Percentiles rank a stretch among this genome's conserved stretches.
phyloP scores from a whole-genome alignment of 352 stramenopile species.

The Plasmopara muralis region DNA sequence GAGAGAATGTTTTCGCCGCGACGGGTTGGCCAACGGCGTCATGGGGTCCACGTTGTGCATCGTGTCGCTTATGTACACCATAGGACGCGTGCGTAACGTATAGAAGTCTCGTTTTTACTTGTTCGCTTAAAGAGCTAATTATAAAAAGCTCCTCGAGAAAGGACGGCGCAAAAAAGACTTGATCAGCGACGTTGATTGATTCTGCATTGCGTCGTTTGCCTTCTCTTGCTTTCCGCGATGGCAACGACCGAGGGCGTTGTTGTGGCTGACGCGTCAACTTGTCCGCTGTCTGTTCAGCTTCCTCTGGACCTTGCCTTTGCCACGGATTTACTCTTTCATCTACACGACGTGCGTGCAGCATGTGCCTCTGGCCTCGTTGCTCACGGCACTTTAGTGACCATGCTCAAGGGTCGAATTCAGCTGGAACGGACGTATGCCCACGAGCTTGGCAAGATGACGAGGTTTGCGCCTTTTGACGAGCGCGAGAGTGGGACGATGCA shows the following conservation, averaged over 20 bases:
- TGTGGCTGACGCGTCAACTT: neutral
- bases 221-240: too few species aligned
- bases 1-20: slow-evolving; percentile 17
- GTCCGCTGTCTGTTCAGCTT: neutral
- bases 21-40: slow-evolving; percentile 4
- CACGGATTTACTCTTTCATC: slow-evolving; percentile 71
- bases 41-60: slow-evolving; percentile 4
- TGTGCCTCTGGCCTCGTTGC: slow-evolving; percentile 42
- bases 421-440: slow-evolving; percentile 68
- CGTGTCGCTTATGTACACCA: too few species aligned
- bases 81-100: too few species aligned
- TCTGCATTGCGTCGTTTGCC: too few species aligned
- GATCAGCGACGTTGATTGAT: neutral
- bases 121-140: neutral
- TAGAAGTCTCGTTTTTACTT: too few species aligned
- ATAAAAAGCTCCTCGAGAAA: slow-evolving; percentile 3
- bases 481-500: slow-evolving; percentile 47
- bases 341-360: slow-evolving; percentile 52
- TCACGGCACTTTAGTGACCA: slow-evolving; percentile 47
- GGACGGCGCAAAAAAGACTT: neutral
- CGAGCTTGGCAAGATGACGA: slow-evolving; percentile 58
- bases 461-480: slow-evolving; percentile 51
- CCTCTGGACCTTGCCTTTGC: slow-evolving; percentile 49
- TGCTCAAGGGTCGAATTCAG: slow-evolving; percentile 66
- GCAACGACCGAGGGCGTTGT: neutral